Evolutionary conservation across 352 stramenopile genomes (phyloP).

Genomic region (Globisporangium apiculatum): DNA sequence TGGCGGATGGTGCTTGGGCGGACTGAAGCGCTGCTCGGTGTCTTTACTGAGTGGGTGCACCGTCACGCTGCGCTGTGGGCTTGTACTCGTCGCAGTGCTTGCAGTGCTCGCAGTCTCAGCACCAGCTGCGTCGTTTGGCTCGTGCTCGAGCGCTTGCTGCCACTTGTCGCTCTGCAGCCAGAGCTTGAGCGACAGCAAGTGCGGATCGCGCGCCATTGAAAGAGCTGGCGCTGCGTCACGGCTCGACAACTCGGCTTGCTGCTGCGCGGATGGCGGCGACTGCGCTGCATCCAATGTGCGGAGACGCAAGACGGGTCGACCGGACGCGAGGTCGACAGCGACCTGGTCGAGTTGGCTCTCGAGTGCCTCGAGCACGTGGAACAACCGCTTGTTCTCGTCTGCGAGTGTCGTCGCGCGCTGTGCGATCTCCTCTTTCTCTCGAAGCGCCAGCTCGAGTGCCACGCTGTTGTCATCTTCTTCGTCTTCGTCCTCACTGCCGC

Average conservation of each 20-base stretch:
- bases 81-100: not conserved
- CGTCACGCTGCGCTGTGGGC: not conserved
- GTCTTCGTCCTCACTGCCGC: constrained; percentile 1
- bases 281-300: not conserved
- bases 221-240: not conserved
- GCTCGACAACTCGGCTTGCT: not conserved
- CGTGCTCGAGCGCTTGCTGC: constrained; percentile 23
- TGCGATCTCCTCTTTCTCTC: constrained; percentile 26
- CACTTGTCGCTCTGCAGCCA: constrained; percentile 51
- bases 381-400: constrained; percentile 47
- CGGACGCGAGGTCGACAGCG: constrained; percentile 27
- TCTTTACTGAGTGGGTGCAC: not conserved
- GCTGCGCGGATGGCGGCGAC: not conserved
- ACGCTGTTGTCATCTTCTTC: constrained; percentile 22
- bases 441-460: constrained; percentile 5
- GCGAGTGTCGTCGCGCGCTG: constrained; percentile 25
- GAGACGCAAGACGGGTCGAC: constrained; percentile 29
- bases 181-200: constrained; percentile 32
- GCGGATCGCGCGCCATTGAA: not conserved
- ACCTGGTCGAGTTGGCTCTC: constrained; percentile 46
- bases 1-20: not conserved
- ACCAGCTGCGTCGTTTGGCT: constrained; percentile 1
- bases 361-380: constrained; percentile 35
- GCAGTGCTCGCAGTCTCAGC: not conserved
- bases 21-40: not conserved